A percentile compares a stretch with the other conserved stretches of the same genome.
Conservation (phyloP, 2,329 filamentous ascomycete species). For the Arthrobotrys sphaeroides region DNA sequence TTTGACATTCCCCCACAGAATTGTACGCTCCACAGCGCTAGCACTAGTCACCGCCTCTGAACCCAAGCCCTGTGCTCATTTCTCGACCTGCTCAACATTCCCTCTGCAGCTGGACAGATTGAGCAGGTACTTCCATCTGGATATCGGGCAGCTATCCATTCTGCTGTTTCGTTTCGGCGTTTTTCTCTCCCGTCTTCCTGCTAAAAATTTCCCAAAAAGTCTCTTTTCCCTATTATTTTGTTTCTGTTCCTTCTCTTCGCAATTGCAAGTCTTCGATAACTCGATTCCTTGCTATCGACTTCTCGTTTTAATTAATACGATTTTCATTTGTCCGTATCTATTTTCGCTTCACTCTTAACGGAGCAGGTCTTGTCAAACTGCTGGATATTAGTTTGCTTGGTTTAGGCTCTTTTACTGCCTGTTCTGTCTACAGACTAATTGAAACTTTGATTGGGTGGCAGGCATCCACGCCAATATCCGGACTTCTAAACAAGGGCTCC, state of each 20-base stretch:
- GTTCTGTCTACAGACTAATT: conserved; percentile 25
- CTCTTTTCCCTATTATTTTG: conserved; percentile 15
- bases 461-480: conserved; percentile 53
- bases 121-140: conserved; percentile 36
- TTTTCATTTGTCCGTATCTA: conserved; percentile 21
- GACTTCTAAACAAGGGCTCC: conserved; percentile 43
- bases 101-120: conserved; percentile 36
- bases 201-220: conserved; percentile 33
- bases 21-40: conserved; percentile 32
- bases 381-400: conserved; percentile 18
- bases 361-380: conserved; percentile 43
- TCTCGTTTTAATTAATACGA: conserved; percentile 29
- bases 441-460: conserved; percentile 52
- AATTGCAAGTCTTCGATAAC: conserved; percentile 16
- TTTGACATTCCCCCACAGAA: conserved; percentile 50
- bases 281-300: conserved; percentile 15
- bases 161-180: conserved; percentile 16
- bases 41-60: conserved; percentile 15
- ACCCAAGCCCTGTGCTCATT: conserved; percentile 26
- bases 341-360: conserved; percentile 30
- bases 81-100: conserved; percentile 45
- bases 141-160: conserved; percentile 37
- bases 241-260: conserved; percentile 22
- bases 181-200: conserved; percentile 1
- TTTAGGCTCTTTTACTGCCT: conserved; percentile 45